Conservation (phyloP, 805 yeast genomes). For the Sugiyamaella americana region DNA sequence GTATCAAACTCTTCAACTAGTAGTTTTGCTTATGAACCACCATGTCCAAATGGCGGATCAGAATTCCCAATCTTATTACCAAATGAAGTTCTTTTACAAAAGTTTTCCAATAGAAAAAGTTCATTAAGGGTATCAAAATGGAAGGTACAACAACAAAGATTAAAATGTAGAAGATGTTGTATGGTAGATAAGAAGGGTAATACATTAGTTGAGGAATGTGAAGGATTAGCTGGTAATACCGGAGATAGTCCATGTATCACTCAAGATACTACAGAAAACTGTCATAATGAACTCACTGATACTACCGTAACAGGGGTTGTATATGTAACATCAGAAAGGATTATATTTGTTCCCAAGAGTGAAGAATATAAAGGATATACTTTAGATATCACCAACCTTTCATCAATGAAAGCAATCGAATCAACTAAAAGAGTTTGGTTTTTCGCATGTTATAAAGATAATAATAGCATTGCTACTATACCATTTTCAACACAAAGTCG, state of each 20-base stretch:
- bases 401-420: slow-evolving; percentile 19
- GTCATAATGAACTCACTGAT: slow-evolving; percentile 14
- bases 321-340: slow-evolving; percentile 25
- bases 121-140: slow-evolving; percentile 11
- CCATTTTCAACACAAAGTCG: slow-evolving; percentile 26
- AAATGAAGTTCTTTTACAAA: slow-evolving; percentile 26
- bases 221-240: not conserved
- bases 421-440: slow-evolving; percentile 14
- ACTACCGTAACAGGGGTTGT: slow-evolving; percentile 17
- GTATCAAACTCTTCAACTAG: not conserved
- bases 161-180: slow-evolving; percentile 10
- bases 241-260: not conserved
- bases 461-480: slow-evolving; percentile 21
- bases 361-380: slow-evolving; percentile 15
- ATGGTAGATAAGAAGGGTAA: not conserved
- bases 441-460: slow-evolving; percentile 19
- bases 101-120: slow-evolving; percentile 23
- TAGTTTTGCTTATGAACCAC: slow-evolving; percentile 15
- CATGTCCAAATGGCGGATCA: slow-evolving; percentile 23
- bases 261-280: slow-evolving; percentile 6
- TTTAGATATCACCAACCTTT: slow-evolving; percentile 16
- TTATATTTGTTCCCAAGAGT: slow-evolving; percentile 22
- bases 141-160: slow-evolving; percentile 13
- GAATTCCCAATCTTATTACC: slow-evolving; percentile 27
- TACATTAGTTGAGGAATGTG: not conserved